Evolutionary conservation across 179 eudicot genomes (phyloP), one percentile per base, ranked within the genome.

Genomic region (Heliamphora pulchella): DNA sequence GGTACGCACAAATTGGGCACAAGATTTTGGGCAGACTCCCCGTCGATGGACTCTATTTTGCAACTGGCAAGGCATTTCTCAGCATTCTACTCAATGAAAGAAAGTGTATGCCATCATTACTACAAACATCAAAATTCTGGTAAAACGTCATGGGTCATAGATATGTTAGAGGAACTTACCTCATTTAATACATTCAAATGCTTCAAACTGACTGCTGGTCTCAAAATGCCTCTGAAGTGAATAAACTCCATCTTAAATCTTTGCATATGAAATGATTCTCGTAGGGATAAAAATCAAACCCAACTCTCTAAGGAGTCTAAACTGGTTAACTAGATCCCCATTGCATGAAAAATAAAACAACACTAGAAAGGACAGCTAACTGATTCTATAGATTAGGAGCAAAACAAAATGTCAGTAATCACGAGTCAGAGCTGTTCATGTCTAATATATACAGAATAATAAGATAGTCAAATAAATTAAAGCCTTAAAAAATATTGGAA

Each of bases 151-250:
- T 18, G 14, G 41, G 74, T 69, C 8, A 64, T 13, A 43, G 43
- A 70, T 5, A 80, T 75, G 67, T 77, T n/a, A 54, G 31, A 82
- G 10, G 65, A 61, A 78, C 86, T 87, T 84, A 96, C 99, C 79
- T 91, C 89, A 66, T 46, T 78, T 93, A 96, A 88, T 59, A 86
- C 80, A 82, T 87, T 82, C 83, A 94, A 73, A 85, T 89, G 78
- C 92, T 96, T 96, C 86, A 81, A 75, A 75, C 81, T 89, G 80
- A 85, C 83, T 70, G 89, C 97, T 69, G 98, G 99, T 84, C 98
- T 90, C 82, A 96, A 73, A 85, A 96, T 91, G 53, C 99, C 99
- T 84, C 98, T 93, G 91, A 71, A 86, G 54, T 74, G 51, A 76
- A 86, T 15, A 71, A 80, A 78, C n/a, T 70, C 17, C 72, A 64